phyloP scores from a whole-genome alignment of 2,329 filamentous ascomycete genomes.

The Dactylellina drechsleri region DNA sequence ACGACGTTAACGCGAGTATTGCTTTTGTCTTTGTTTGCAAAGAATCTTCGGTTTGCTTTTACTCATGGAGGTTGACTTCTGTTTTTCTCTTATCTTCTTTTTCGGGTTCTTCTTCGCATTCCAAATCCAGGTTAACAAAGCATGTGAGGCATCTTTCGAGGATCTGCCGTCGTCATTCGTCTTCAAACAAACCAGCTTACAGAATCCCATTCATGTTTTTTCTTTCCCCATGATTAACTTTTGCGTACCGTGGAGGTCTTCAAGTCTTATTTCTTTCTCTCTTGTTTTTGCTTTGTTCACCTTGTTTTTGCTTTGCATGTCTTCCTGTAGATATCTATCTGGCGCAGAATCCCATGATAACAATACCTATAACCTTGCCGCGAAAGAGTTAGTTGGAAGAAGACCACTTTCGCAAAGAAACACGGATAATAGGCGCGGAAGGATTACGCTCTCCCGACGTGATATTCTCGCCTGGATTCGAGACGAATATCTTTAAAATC shows the following conservation, averaged over 20 bases:
- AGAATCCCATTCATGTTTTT: too few relatives aligned
- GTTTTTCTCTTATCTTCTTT: neutral
- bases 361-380: too few relatives aligned
- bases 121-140: neutral
- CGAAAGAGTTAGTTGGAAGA: too few relatives aligned
- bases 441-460: too few relatives aligned
- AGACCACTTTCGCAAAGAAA: too few relatives aligned
- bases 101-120: neutral
- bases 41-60: slow-evolving; percentile 6
- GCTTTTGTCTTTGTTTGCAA: neutral
- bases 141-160: too few relatives aligned
- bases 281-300: neutral
- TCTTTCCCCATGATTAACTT: too few relatives aligned
- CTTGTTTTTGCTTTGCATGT: neutral
- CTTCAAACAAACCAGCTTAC: too few relatives aligned
- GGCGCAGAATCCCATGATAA: slow-evolving; percentile 27
- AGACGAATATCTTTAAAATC: too few relatives aligned
- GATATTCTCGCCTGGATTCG: too few relatives aligned
- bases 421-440: too few relatives aligned
- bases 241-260: neutral
- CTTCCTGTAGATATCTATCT: slow-evolving; percentile 33
- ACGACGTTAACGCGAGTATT: slow-evolving; percentile 18
- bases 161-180: too few relatives aligned
- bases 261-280: neutral
- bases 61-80: neutral